phyloP scores from a whole-genome alignment of 805 yeast species.

The Metschnikowia dekortorum region DNA sequence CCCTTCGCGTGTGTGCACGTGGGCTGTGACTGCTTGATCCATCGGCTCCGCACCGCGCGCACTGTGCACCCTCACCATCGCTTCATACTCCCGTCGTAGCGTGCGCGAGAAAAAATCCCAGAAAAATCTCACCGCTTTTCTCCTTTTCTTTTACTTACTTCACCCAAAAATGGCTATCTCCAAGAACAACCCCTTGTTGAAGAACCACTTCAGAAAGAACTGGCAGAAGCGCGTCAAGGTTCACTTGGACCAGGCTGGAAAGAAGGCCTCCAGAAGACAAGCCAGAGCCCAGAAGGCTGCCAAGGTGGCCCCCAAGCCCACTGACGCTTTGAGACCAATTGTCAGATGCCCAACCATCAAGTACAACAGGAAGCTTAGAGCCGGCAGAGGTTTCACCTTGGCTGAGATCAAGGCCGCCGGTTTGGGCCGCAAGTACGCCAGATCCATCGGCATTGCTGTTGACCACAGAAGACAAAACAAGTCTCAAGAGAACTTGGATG shows the following conservation, averaged over 20 bases:
- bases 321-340: conserved; percentile 93
- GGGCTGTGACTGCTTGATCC: neutral
- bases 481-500: conserved; percentile 90
- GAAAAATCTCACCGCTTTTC: conserved; percentile 3
- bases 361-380: conserved; percentile 99
- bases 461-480: conserved; percentile 99
- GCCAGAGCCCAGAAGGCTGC: conserved; percentile 95
- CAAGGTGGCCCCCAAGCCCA: conserved; percentile 93
- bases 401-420: conserved; percentile 99
- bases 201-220: conserved; percentile 99
- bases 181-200: conserved; percentile 97
- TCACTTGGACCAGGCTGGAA: conserved; percentile 99
- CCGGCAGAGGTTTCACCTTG: conserved; percentile 98
- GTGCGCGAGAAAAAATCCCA: conserved; percentile 6
- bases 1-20: conserved; percentile 1
- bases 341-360: conserved; percentile 98
- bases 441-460: conserved; percentile 97
- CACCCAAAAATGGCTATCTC: conserved; percentile 71
- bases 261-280: conserved; percentile 94
- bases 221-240: conserved; percentile 99
- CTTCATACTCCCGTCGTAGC: conserved; percentile 1
- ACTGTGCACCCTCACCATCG: conserved; percentile 7
- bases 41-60: conserved; percentile 5
- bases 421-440: conserved; percentile 84
- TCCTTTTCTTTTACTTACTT: conserved; percentile 12